A percentile compares a stretch with the other conserved stretches of the same genome.
Conservation (phyloP, 176 grass and related monocot species). For the sorghum (Sorghum bicolor) region Sorghum_bicolor_NCBIv3 NC_012872.2:11545001-11545500, state of each 20-base stretch:
- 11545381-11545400: conserved; percentile 10
- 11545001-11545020: neutral
- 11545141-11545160: conserved; percentile 12
- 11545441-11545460: conserved; percentile 88
- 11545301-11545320: conserved; percentile 97
- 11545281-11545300: conserved; percentile 92
- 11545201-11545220: neutral
- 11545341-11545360: conserved; percentile 17
- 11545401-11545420: conserved; percentile 46
- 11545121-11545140: neutral
- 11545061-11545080: neutral
- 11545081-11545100: neutral
- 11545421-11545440: conserved; percentile 92
- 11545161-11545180: conserved; percentile 3
- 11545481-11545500: conserved; percentile 76
- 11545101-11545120: conserved; percentile 13
- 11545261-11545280: conserved; percentile 7
- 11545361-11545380: neutral
- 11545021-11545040: neutral
- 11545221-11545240: neutral
- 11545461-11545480: conserved; percentile 69
- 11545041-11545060: neutral
- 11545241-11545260: conserved; percentile 10
- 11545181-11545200: neutral
- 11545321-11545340: conserved; percentile 98